These are phyloP conservation scores for Camelina neglecta DNA, from an alignment of 345 rosid species.

Conservation along the genomic window DNA sequence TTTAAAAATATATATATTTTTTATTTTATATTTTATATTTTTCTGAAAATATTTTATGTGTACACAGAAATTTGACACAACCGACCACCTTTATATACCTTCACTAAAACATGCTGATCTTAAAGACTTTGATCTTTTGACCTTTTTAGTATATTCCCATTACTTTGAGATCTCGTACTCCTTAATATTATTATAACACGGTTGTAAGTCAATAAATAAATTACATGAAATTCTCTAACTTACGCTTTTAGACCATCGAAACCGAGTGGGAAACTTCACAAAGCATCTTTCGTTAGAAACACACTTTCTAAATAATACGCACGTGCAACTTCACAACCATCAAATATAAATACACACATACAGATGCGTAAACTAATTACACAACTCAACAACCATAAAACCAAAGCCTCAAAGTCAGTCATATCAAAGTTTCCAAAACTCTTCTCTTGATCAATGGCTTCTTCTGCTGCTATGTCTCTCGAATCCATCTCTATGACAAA, in stretches of 20 bases:
- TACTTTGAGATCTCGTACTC: neutral
- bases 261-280: slow-evolving; percentile 17
- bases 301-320: neutral
- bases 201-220: neutral
- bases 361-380: neutral
- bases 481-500: slow-evolving; percentile 34
- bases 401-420: neutral
- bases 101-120: neutral
- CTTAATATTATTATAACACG: neutral
- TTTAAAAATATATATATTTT: neutral
- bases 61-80: neutral
- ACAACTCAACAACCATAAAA: neutral
- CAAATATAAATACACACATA: neutral
- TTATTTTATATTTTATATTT: too few species aligned
- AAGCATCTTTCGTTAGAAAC: slow-evolving; percentile 17
- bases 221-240: neutral
- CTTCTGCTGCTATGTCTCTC: slow-evolving; percentile 39
- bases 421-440: neutral
- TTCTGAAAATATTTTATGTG: neutral
- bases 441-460: slow-evolving; percentile 31
- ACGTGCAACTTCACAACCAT: slow-evolving; percentile 12
- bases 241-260: slow-evolving; percentile 7
- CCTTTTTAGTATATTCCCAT: neutral
- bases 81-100: neutral
- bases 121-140: neutral